phyloP scores from a whole-genome alignment of 1,284 basidiomycete species.

The Austroboletus niveus region DNA sequence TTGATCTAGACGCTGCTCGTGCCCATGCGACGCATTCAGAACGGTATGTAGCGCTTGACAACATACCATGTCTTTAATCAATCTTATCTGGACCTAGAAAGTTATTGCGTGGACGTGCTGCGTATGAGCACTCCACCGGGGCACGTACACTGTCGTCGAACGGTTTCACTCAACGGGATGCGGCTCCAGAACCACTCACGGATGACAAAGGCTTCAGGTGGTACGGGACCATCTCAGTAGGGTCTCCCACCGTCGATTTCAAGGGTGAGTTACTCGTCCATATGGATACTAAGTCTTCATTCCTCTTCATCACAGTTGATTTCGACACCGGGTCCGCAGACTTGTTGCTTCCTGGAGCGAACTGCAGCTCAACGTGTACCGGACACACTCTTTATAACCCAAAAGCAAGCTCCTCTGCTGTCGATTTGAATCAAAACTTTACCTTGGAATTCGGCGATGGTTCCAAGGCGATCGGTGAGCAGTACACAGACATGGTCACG shows the following conservation, averaged over 20 bases:
- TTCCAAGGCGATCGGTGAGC: constrained; percentile 30
- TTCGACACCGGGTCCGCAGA: constrained; percentile 48
- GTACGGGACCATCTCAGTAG: constrained; percentile 27
- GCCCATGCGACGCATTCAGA: constrained; percentile 14
- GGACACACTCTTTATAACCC: constrained; percentile 38
- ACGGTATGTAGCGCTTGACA: constrained; percentile 11
- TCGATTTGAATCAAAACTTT: constrained; percentile 28
- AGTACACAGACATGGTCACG: constrained; percentile 36
- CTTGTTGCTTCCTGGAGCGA: constrained; percentile 30
- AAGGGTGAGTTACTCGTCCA: constrained; percentile 10
- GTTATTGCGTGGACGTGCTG: constrained; percentile 14
- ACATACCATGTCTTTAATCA: no score
- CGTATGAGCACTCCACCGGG: constrained; percentile 4
- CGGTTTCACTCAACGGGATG: constrained; percentile 5
- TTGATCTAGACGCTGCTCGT: constrained; percentile 14
- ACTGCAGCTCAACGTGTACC: constrained; percentile 31
- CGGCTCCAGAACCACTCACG: constrained; percentile 11
- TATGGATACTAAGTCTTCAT: neutral
- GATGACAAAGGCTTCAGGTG: constrained; percentile 15
- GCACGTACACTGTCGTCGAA: neutral
- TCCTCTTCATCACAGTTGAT: constrained; percentile 27
- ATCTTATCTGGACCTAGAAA: constrained; percentile 21
- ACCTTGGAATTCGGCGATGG: constrained; percentile 35
- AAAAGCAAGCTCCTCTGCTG: constrained; percentile 31
- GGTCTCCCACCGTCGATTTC: constrained; percentile 20